These are phyloP conservation scores for Oryza rufipogon DNA, from an alignment of 176 grass and related monocot species.

Conservation along the genomic window DNA sequence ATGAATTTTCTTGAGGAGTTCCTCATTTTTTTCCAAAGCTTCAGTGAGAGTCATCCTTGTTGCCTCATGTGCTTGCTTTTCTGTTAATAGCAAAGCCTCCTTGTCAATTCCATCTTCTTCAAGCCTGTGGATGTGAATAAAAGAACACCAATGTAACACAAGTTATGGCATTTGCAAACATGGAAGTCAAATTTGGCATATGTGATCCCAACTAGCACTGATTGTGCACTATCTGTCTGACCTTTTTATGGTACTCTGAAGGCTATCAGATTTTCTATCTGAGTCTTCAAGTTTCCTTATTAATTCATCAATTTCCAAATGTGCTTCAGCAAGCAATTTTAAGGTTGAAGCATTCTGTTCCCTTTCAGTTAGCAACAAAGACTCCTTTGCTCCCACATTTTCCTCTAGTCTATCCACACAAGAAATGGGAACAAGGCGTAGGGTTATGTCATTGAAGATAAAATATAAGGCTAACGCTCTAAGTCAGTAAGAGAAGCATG, in stretches of 20 bases:
- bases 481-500: constrained; percentile 38
- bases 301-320: constrained; percentile 53
- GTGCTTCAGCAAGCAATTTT: constrained; percentile 57
- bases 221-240: constrained; percentile 21
- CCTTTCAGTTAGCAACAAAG: constrained; percentile 59
- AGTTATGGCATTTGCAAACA: constrained; percentile 32
- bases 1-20: constrained; percentile 51
- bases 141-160: constrained; percentile 6
- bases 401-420: constrained; percentile 48
- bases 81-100: constrained; percentile 46
- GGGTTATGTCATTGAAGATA: constrained; percentile 42
- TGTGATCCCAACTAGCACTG: constrained; percentile 14
- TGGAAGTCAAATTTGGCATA: not conserved
- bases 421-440: constrained; percentile 12
- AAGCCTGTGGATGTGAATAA: constrained; percentile 49
- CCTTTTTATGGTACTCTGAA: constrained; percentile 56
- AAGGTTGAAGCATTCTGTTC: constrained; percentile 56
- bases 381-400: constrained; percentile 52
- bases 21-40: constrained; percentile 57
- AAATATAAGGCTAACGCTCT: constrained; percentile 44
- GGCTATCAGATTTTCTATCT: constrained; percentile 54
- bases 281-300: constrained; percentile 57
- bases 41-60: constrained; percentile 44
- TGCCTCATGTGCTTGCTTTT: constrained; percentile 54
- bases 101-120: constrained; percentile 62